These are phyloP conservation scores for Linnemannia exigua DNA, from an alignment of 192 early-diverging fungal genomes.

Conservation along the genomic window DNA sequence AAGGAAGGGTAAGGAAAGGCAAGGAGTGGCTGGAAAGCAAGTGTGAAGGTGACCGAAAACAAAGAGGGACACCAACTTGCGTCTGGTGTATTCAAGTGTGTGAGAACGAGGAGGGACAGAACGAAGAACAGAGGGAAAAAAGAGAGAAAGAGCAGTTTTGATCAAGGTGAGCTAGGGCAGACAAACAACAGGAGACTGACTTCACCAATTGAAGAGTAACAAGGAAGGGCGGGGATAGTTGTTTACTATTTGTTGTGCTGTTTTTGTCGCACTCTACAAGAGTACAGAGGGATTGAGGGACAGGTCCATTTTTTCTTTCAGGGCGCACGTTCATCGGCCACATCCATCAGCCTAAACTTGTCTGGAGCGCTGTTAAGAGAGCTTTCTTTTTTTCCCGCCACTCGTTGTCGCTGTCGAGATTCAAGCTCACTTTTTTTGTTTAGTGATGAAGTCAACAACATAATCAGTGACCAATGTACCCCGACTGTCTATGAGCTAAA, in stretches of 20 bases:
- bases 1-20: not conserved
- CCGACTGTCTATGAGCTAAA: not conserved
- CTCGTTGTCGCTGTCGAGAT: not conserved
- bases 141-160: not conserved
- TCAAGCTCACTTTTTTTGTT: not conserved
- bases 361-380: no score
- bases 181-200: no score
- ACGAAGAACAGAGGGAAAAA: not conserved
- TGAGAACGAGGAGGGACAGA: not conserved
- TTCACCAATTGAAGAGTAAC: not conserved
- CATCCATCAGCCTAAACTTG: no score
- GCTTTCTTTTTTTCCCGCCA: conserved; percentile 2
- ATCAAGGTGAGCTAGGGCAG: not conserved
- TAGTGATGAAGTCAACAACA: not conserved
- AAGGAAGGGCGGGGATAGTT: not conserved
- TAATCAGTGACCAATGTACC: not conserved
- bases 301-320: not conserved
- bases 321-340: not conserved
- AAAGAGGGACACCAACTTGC: no score
- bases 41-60: not conserved
- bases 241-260: conserved; percentile 1
- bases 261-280: not conserved
- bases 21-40: not conserved
- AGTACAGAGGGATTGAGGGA: not conserved
- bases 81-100: no score